Evolutionary conservation across 2,329 filamentous ascomycete genomes (phyloP), one percentile per base, ranked within the genome.

Genomic region (Fonsecaea monophora): DNA sequence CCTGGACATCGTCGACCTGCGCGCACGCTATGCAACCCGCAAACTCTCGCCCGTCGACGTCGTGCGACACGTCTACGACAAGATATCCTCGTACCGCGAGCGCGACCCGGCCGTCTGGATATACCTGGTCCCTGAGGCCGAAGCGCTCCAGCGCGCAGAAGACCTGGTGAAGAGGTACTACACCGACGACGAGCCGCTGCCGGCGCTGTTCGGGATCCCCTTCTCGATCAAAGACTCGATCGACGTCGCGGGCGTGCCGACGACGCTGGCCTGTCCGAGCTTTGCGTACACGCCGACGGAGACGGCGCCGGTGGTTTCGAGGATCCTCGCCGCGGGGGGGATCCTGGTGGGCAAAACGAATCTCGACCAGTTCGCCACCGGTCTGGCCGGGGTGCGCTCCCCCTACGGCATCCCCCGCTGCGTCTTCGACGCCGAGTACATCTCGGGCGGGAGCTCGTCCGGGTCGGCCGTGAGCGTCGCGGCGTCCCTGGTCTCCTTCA

Each of bases 281-380:
- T 82, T 83, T 48, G 75, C 82, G 1, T 84, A 84, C 70, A 78
- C 77, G 0, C 80, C 85, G 0, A 75, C 77, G 12, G 71, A 75
- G 4, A 82, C 79, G 13, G 81, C 84, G 1, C 78, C 79, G 3
- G 81, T 83, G 1, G 81, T 85, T 15, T 76, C 82, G 21, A 78
- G 77, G 42, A 72, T 86, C 5, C 76, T 86, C 5, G 77, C 79
- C 4, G 81, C 82, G 13, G 86, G 86, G 3, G 86, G 81, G 0
- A 74, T 88, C 3, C 82, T 85, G 62, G 78, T 88, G 50, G 86
- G 86, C 40, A 88, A 88, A 72, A 80, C 80, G 6, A 85, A 85
- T 70, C 80, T 89, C 60, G 87, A 89, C 72, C 86, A 89, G 73
- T 80, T 89, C 3, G 87, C 86, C 1, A 89, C 86, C 0, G 87